phyloP scores from a whole-genome alignment of 192 early-diverging fungal species.

The Fimicolochytrium jonesii region DNA sequence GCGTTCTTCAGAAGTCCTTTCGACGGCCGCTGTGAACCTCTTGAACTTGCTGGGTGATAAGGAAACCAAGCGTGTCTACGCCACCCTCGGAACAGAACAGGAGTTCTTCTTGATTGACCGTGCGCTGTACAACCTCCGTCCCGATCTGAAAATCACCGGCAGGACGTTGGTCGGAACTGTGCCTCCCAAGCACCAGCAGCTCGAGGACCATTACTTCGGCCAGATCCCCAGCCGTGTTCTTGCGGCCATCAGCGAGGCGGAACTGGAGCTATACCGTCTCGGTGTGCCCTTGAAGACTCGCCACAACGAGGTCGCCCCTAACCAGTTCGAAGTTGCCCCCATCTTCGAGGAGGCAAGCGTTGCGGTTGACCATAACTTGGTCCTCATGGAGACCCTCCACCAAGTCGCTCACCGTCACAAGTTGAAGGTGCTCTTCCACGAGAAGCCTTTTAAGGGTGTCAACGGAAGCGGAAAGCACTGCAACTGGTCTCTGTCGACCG shows the following conservation, averaged over 20 bases:
- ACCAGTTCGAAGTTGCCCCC: conserved; percentile 97
- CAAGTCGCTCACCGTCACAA: conserved; percentile 96
- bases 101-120: conserved; percentile 99
- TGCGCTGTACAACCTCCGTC: conserved; percentile 85
- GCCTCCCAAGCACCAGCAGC: conserved; percentile 97
- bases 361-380: conserved; percentile 97
- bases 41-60: conserved; percentile 75
- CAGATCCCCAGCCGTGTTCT: conserved; percentile 91
- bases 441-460: conserved; percentile 99
- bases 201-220: conserved; percentile 99
- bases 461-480: conserved; percentile 99
- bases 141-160: conserved; percentile 94
- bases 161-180: conserved; percentile 89
- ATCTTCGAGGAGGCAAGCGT: conserved; percentile 96
- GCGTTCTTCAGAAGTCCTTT: conserved; percentile 83
- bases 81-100: conserved; percentile 96
- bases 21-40: conserved; percentile 74
- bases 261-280: conserved; percentile 88
- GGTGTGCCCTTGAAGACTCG: conserved; percentile 99
- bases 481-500: conserved; percentile 95
- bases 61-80: conserved; percentile 76
- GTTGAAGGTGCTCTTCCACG: conserved; percentile 95
- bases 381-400: conserved; percentile 96
- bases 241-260: conserved; percentile 85
- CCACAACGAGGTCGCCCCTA: conserved; percentile 98